Conservation (phyloP, 805 yeast genomes). For the Saccharomycodes ludwigii region DNA sequence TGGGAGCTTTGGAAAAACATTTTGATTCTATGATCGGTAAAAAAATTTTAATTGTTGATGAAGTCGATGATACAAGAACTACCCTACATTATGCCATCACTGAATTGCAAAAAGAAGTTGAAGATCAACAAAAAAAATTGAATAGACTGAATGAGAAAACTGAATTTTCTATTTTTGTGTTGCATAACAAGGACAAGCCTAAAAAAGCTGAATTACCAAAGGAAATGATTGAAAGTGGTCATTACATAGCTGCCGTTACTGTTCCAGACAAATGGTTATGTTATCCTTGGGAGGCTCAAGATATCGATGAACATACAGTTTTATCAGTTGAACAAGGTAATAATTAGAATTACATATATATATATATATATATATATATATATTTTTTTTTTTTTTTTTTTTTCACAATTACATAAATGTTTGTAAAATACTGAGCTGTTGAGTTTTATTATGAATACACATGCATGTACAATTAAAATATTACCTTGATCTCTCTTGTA, state of each 20-base stretch:
- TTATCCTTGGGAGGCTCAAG: conserved; percentile 82
- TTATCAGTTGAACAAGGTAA: conserved; percentile 58
- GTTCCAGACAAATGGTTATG: conserved; percentile 77
- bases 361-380: conserved; percentile 1
- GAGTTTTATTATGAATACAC: neutral
- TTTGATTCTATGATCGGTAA: conserved; percentile 72
- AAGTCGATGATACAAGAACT: conserved; percentile 87
- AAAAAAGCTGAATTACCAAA: conserved; percentile 65
- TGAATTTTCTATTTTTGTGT: conserved; percentile 61
- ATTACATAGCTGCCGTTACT: conserved; percentile 62
- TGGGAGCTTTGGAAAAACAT: conserved; percentile 55
- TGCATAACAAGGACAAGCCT: conserved; percentile 74
- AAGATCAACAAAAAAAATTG: conserved; percentile 43
- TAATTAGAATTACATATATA: conserved; percentile 20
- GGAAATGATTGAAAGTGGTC: conserved; percentile 47
- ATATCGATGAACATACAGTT: conserved; percentile 66
- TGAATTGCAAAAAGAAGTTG: conserved; percentile 51
- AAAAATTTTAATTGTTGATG: conserved; percentile 72
- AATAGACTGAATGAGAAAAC: conserved; percentile 52
- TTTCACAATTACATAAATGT: no score
- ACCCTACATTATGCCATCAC: conserved; percentile 74
- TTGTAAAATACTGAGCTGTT: no score
- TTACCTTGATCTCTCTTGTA: conserved; percentile 29
- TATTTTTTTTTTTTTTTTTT: neutral
- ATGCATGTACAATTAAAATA: neutral